Base-by-base conservation (phyloP, 2,329 filamentous ascomycete species). In the Trichoderma asperellum region DNA sequence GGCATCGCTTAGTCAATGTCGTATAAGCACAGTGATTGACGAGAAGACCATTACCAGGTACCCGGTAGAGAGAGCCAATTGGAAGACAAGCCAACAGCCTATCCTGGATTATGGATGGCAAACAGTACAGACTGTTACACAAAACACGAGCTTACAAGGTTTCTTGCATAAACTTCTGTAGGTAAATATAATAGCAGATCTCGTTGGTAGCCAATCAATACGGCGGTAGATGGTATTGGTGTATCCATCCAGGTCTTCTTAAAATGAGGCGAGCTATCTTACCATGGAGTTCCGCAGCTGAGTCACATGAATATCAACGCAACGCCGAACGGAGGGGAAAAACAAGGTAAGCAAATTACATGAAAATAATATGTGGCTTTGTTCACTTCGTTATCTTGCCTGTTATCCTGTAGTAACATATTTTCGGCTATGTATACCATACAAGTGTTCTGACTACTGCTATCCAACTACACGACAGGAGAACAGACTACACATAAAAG, bases 91-190 rank as follows among this genome's bases (percentile, higher is more conserved):
- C 24, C 11, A n/a, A 49, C 47, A 24, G 47, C 8, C 14, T 24
- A 43, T 43, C 63, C 57, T 34, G 53, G 37, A 7, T 57, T 37
- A 49, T 34, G 63, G 37, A 14, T 66, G 63, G 18, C 63, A 49
- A 53, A 58, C 40, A 49, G 58, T 49, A 64, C 61, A 64, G 14
- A 32, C 1, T 27, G 60, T 63, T 4, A 52, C 47, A 27, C 5
- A 16, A 43, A 49, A 52, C 37, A 66, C 63, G 63, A 6, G 40
- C 32, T 21, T 64, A 18, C 63, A 6, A 5, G 53, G 24, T 27
- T 35, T 40, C 18, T 43, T 66, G 63, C 63, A 66, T 66, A 57
- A 35, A 18, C 63, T 40, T 58, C 21, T 58, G 27, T n/a, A 18
- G 37, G 63, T 18, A 10, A 66, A 32, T 66, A 24, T 35, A 29